Conservation (phyloP, 768 basidiomycete genomes). For the Austroboletus eburneus region DNA sequence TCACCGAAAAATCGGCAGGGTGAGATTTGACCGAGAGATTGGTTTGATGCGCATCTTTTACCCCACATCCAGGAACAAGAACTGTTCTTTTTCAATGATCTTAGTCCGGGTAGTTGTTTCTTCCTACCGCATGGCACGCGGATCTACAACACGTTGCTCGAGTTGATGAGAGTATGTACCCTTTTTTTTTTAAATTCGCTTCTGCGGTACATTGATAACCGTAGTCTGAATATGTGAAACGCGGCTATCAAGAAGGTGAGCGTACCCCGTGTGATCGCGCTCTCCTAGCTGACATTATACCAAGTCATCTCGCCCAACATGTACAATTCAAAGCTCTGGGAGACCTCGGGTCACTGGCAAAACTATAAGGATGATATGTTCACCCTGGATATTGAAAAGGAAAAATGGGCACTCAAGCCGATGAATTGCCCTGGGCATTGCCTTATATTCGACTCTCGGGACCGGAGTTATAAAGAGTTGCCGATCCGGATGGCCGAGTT, state of each 20-base stretch:
- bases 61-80: slow-evolving; percentile 72
- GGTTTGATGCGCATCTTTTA: neutral
- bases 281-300: slow-evolving; percentile 9
- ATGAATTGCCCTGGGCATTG: slow-evolving; percentile 99
- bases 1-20: slow-evolving; percentile 92
- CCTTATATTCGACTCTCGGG: slow-evolving; percentile 90
- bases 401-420: slow-evolving; percentile 92
- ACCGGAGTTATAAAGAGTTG: slow-evolving; percentile 91
- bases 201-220: slow-evolving; percentile 2
- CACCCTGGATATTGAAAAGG: slow-evolving; percentile 89
- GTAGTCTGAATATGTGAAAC: slow-evolving; percentile 88
- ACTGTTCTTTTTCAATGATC: slow-evolving; percentile 96
- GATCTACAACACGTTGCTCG: slow-evolving; percentile 91
- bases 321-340: slow-evolving; percentile 95
- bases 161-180: slow-evolving; percentile 77
- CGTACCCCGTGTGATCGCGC: neutral
- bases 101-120: slow-evolving; percentile 93
- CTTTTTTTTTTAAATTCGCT: slow-evolving; percentile 2
- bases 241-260: slow-evolving; percentile 90
- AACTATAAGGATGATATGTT: slow-evolving; percentile 99
- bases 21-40: slow-evolving; percentile 21
- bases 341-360: slow-evolving; percentile 96
- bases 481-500: slow-evolving; percentile 99
- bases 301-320: slow-evolving; percentile 97
- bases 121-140: slow-evolving; percentile 96